Conservation (phyloP, 2,329 filamentous ascomycete genomes). For the Bipolaris sorokiniana region DNA sequence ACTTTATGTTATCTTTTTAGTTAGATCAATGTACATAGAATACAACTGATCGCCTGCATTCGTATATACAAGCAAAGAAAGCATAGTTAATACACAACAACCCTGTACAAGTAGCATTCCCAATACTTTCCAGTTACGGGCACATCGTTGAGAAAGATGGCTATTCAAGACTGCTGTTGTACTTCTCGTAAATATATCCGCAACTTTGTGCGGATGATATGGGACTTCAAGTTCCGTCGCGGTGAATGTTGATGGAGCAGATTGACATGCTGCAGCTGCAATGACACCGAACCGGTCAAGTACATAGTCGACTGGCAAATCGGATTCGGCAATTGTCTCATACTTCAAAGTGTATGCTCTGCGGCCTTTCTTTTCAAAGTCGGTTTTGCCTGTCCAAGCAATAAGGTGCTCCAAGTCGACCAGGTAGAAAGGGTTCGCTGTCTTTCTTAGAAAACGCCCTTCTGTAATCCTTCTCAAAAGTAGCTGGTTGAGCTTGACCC, state of each 20-base stretch:
- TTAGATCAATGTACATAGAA: neutral
- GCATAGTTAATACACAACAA: neutral
- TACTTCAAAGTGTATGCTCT: constrained; percentile 8
- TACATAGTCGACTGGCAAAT: constrained; percentile 19
- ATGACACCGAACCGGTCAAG: constrained; percentile 23
- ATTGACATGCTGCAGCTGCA: constrained; percentile 7
- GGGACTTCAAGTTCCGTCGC: neutral
- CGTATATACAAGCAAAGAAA: neutral
- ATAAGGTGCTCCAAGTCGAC: constrained; percentile 15
- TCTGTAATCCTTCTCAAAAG: constrained; percentile 19
- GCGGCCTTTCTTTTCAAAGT: constrained; percentile 13
- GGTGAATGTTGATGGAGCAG: neutral
- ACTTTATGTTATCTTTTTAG: neutral
- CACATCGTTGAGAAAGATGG: neutral
- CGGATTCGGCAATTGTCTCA: constrained; percentile 5
- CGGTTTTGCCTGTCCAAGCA: constrained; percentile 8
- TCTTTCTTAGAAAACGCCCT: constrained; percentile 7
- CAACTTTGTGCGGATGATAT: neutral
- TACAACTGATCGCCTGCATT: neutral
- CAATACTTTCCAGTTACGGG: neutral
- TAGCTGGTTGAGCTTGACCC: constrained; percentile 23
- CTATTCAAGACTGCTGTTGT: neutral
- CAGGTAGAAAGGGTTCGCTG: constrained; percentile 14
- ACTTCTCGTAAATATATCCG: neutral
- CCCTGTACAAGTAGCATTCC: neutral